Base-by-base conservation (phyloP, 139 green algal species). In the Chlorella ohadii region DNA sequence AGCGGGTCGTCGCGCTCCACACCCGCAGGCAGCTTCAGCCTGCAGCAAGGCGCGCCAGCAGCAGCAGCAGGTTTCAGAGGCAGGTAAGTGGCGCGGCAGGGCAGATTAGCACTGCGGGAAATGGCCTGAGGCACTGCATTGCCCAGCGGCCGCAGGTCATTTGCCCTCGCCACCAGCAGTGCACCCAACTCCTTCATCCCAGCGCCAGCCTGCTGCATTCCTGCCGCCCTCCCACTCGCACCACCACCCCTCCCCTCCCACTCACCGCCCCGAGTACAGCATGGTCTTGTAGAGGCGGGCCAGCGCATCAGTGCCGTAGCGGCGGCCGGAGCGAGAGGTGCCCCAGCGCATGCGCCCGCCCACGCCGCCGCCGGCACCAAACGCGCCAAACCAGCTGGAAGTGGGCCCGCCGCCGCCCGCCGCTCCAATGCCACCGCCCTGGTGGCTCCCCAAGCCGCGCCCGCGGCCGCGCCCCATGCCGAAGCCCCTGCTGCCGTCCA, bases 1-100 rank as follows among this genome's bases (percentile, higher is more conserved):
- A 71, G 36, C 41, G 87, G 85, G 74, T 90, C 87, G 59, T 90
- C 87, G 31, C 76, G 57, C 44, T 84, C 73, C 15, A 92, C 82
- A 4, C 36, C 78, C 11, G 59, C 22, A 4, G 89, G 89, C 56
- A 90, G 78, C 16, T 38, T 19, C 41, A 92, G 63, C 34, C 72
- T 75, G 79, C 59, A 9, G 9, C 7, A n/a, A 34, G 75, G 23
- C 9, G 44, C 23, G 23, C 33, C 3, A 19, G 39, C 4, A 63
- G 34, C 12, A 15, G 15, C 20, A 12, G 68, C 6, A 20, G 36
- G 20, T 34, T 5, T 41, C 17, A 63, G 44, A 17, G 41, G 41
- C 47, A 73, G 51, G 25, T 27, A 31, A 3, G 33, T 25, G 22
- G 28, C 64, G 25, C 12, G 47, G 27, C n/a, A n/a, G n/a, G n/a